These are phyloP conservation scores for Zalaria sp. DNA, from an alignment of 2,329 filamentous ascomycete genomes.

Conservation along the genomic window DNA sequence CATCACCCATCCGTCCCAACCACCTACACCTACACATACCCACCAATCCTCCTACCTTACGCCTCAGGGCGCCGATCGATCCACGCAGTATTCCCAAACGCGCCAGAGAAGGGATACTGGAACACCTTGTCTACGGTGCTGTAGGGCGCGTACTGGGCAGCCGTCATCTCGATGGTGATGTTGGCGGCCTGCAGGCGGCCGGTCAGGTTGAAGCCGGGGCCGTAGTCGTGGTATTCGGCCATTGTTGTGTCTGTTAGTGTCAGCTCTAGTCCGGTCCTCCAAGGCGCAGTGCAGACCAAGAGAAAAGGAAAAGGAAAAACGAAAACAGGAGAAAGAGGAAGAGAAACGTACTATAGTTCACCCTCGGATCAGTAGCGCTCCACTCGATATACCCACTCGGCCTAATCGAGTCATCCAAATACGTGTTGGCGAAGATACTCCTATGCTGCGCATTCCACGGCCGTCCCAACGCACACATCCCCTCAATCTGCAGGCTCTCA, in stretches of 20 bases:
- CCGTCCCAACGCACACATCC: conserved; percentile 44
- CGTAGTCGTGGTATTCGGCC: conserved; percentile 40
- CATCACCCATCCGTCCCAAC: too few species aligned
- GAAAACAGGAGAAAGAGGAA: neutral
- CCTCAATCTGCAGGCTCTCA: conserved; percentile 23
- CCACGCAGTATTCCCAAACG: conserved; percentile 33
- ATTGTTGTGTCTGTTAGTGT: conserved; percentile 31
- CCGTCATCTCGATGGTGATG: conserved; percentile 34
- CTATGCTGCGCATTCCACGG: conserved; percentile 47
- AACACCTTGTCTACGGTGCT: conserved; percentile 31
- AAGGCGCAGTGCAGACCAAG: too few species aligned
- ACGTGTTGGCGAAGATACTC: conserved; percentile 41
- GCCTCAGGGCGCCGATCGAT: conserved; percentile 24
- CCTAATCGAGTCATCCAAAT: conserved; percentile 40
- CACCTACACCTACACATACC: too few species aligned
- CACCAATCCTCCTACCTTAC: neutral
- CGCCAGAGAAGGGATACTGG: conserved; percentile 27
- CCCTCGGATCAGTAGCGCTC: conserved; percentile 27
- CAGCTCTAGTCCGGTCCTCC: neutral
- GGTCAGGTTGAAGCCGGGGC: conserved; percentile 40
- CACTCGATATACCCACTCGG: conserved; percentile 43
- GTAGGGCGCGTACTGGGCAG: conserved; percentile 23
- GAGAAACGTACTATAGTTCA: conserved; percentile 15
- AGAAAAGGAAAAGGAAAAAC: too few species aligned
- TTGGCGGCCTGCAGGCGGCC: conserved; percentile 25